These are phyloP conservation scores for Phytophthora citrophthora DNA, from an alignment of 352 stramenopile genomes.

Conservation along the genomic window DNA sequence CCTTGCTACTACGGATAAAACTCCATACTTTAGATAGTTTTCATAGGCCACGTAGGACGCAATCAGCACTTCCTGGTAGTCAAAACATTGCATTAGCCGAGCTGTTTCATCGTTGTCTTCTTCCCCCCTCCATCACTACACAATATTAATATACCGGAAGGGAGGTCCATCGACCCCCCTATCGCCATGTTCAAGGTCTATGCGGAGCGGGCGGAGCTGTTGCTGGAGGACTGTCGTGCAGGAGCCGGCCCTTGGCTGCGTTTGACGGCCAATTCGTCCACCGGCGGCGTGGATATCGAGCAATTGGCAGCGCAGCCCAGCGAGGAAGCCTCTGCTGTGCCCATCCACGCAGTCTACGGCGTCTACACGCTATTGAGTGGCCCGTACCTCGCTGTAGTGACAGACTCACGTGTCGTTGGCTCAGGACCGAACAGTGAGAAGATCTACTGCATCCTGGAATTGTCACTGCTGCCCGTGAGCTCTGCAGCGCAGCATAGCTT, in stretches of 20 bases:
- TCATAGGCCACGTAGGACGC: too few species aligned
- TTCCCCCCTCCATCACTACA: slow-evolving; percentile 6
- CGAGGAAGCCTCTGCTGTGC: slow-evolving; percentile 57
- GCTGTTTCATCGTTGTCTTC: slow-evolving; percentile 9
- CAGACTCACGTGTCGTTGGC: slow-evolving; percentile 65
- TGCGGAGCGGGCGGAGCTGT: slow-evolving; percentile 63
- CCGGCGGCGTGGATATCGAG: slow-evolving; percentile 34
- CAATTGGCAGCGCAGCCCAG: slow-evolving; percentile 30
- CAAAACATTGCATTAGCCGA: too few species aligned
- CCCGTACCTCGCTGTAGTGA: slow-evolving; percentile 76
- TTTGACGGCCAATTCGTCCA: slow-evolving; percentile 36
- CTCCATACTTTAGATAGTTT: too few species aligned
- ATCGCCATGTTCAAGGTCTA: slow-evolving; percentile 82
- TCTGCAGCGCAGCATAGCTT: slow-evolving; percentile 60
- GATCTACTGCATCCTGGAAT: slow-evolving; percentile 61
- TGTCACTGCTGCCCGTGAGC: slow-evolving; percentile 65
- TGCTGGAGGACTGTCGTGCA: slow-evolving; percentile 84
- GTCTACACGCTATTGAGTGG: slow-evolving; percentile 74
- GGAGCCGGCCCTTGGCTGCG: slow-evolving; percentile 69
- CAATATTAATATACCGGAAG: slow-evolving; percentile 18
- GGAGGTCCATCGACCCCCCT: not conserved
- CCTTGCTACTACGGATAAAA: too few species aligned
- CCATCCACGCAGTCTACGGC: slow-evolving; percentile 79
- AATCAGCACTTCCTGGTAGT: too few species aligned
- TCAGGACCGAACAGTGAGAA: slow-evolving; percentile 64